A percentile compares a stretch with the other conserved stretches of the same genome.
Conservation (phyloP, 495 filamentous ascomycete species). For the Diplogelasinospora grovesii region DNA sequence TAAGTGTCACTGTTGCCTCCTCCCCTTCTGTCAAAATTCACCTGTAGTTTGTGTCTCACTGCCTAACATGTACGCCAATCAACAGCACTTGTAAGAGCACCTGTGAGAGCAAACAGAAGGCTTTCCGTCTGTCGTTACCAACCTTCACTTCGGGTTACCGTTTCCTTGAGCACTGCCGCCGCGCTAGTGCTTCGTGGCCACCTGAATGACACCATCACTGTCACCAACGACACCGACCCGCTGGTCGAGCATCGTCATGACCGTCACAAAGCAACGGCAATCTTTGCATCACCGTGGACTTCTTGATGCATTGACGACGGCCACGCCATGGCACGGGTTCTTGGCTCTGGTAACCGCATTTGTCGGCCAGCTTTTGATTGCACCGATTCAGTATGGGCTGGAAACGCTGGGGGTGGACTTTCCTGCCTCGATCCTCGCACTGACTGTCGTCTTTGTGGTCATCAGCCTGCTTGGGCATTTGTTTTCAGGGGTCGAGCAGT, state of each 20-base stretch:
- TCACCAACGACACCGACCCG: no score
- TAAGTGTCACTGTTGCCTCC: constrained; percentile 23
- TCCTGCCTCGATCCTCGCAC: constrained; percentile 26
- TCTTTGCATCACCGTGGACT: neutral
- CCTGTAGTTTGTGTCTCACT: constrained; percentile 24
- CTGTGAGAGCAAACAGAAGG: constrained; percentile 15
- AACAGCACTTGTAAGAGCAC: constrained; percentile 8
- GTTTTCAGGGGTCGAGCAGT: constrained; percentile 12
- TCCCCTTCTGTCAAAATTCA: neutral
- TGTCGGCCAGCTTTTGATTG: constrained; percentile 22
- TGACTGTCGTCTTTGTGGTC: constrained; percentile 18
- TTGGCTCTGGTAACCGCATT: constrained; percentile 15
- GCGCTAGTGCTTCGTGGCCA: no score
- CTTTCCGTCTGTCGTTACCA: no score
- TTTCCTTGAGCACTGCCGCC: no score
- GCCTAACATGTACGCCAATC: constrained; percentile 16
- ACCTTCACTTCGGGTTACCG: no score
- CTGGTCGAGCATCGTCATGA: no score
- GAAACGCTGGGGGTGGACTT: constrained; percentile 16
- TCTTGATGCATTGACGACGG: neutral
- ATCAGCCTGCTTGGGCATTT: constrained; percentile 8
- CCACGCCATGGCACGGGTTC: constrained; percentile 10
- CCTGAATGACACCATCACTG: no score
- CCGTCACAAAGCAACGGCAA: no score
- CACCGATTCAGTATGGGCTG: constrained; percentile 16